Evolutionary conservation across 2,329 filamentous ascomycete genomes (phyloP), one percentile per base, ranked within the genome.

Genomic region (Fusarium newnesense): DNA sequence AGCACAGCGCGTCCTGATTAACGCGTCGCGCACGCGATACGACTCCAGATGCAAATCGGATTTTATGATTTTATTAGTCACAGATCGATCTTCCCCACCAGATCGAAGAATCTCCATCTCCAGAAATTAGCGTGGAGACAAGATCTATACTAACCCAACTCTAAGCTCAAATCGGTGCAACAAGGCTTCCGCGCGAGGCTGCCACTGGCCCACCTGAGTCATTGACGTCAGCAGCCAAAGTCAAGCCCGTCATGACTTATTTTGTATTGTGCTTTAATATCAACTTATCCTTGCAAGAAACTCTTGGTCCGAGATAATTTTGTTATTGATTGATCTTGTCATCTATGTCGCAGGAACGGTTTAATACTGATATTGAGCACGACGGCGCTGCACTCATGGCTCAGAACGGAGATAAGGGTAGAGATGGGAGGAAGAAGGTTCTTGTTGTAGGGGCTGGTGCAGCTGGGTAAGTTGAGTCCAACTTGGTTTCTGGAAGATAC

Each of bases 231-330:
- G 56, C 36, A 52, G 19, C 42, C 42, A n/a, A 65, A 72, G 69
- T 72, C 70, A 68, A 69, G 69, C 56, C 64, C 70, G 70, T 72
- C 70, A 72, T 72, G 64, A 69, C 69, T 72, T 64, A 3, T 18
- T 16, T 11, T 50, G 6, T 13, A 49, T 34, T 4, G 11, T 49
- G 24, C 32, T 56, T 56, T 59, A 28, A 50, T 36, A 62, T 42
- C 13, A 36, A 39, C 24, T 37, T 53, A 10, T 9, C 18, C 54
- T 34, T 44, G 28, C 6, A 28, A 16, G 2, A 6, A 16, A 16
- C 13, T 9, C 21, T 7, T 7, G 13, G 7, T 19, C 8, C 34
- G 18, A 9, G n/a, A 26, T 36, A 24, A 24, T 24, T 19, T 21
- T 13, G 18, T 11, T 34, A 2, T 7, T 9, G 34, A 46, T 26